phyloP scores from a whole-genome alignment of 2,329 filamentous ascomycete genomes.

The Kalmusia sp. region DNA sequence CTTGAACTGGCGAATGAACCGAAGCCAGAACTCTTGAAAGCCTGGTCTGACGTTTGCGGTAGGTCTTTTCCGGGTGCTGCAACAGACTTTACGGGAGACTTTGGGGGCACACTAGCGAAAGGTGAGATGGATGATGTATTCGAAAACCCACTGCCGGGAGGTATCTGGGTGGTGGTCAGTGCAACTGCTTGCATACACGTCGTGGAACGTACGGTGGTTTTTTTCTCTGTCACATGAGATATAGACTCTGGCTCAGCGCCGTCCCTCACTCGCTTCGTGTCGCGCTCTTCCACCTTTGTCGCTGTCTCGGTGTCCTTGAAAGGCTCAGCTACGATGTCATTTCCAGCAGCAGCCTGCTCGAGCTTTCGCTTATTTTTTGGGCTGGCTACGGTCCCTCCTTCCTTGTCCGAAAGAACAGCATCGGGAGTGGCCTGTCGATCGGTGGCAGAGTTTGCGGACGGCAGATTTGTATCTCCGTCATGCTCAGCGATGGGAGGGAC shows the following conservation, averaged over 20 bases:
- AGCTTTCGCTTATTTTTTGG: conserved; percentile 59
- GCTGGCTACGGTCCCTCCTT: conserved; percentile 37
- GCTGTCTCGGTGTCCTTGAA: conserved; percentile 20
- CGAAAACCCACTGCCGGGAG: conserved; percentile 51
- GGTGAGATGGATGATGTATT: conserved; percentile 56
- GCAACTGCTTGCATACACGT: not conserved
- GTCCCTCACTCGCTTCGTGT: conserved; percentile 46
- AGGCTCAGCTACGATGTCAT: conserved; percentile 12
- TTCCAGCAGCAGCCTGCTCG: conserved; percentile 34
- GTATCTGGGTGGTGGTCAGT: conserved; percentile 35
- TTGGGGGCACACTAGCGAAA: conserved; percentile 53
- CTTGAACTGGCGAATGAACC: conserved; percentile 49
- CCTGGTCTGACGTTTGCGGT: conserved; percentile 50
- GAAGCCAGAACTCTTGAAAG: conserved; percentile 61
- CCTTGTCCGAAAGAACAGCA: conserved; percentile 20
- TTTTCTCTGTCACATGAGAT: conserved; percentile 23
- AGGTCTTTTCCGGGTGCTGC: conserved; percentile 25
- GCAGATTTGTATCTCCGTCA: conserved; percentile 38
- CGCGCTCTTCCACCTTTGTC: conserved; percentile 33
- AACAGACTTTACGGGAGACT: conserved; percentile 33
- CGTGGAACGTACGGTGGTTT: conserved; percentile 31
- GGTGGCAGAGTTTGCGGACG: conserved; percentile 12
- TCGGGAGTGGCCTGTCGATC: conserved; percentile 17
- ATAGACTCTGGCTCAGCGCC: conserved; percentile 31
- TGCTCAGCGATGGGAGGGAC: conserved; percentile 39